Conservation (phyloP, 2,329 filamentous ascomycete species). For the Sporothrix inflata region DNA sequence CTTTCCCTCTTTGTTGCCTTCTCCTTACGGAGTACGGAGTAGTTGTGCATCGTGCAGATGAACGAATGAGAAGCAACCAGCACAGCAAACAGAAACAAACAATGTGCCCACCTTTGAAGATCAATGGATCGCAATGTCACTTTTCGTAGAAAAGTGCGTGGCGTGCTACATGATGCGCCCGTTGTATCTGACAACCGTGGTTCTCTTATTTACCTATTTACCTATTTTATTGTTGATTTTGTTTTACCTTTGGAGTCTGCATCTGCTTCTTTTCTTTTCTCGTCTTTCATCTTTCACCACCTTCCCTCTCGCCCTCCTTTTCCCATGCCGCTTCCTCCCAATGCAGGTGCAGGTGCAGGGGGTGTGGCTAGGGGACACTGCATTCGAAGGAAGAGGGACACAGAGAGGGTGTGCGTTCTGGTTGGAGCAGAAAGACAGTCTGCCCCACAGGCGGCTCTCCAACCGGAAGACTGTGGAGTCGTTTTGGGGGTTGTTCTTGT, state of each 20-base stretch:
- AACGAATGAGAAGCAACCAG: not conserved
- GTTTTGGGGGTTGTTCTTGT: not conserved
- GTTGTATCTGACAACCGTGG: no score
- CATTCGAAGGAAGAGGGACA: slow-evolving; percentile 11
- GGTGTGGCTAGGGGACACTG: not conserved
- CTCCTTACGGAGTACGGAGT: no score
- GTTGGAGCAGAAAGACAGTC: not conserved
- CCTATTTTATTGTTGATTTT: not conserved
- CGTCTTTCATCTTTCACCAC: not conserved
- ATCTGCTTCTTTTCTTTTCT: not conserved
- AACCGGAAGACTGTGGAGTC: not conserved
- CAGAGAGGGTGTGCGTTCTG: not conserved
- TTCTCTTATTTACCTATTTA: no score
- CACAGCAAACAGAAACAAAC: not conserved
- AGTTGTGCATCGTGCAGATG: not conserved
- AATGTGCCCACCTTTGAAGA: not conserved
- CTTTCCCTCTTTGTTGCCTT: no score
- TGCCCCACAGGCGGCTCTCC: slow-evolving; percentile 5
- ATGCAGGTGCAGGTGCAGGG: not conserved
- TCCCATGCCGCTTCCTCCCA: not conserved
- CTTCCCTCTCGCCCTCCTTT: not conserved
- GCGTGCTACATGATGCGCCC: no score
- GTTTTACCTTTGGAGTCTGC: not conserved
- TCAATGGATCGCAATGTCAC: not conserved
- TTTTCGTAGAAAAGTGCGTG: not conserved